Evolutionary conservation across 495 filamentous ascomycete species (phyloP).

Genomic region (Aspergillus wentii): DNA sequence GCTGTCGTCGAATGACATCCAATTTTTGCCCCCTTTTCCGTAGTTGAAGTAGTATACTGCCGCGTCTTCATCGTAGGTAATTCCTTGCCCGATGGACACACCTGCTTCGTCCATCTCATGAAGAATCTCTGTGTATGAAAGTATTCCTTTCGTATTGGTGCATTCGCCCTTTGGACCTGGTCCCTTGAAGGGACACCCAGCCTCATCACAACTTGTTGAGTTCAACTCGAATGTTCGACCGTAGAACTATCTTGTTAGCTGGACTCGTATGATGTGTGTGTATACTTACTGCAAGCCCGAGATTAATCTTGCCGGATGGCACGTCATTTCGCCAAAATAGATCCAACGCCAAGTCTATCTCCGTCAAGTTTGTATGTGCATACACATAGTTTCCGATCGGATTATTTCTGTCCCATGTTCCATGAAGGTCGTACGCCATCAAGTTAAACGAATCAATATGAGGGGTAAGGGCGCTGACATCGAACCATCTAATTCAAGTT

Average conservation of each 20-base stretch:
- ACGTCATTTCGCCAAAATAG: conserved; percentile 51
- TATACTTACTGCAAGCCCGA: conserved; percentile 48
- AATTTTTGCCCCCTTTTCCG: conserved; percentile 30
- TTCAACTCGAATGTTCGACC: conserved; percentile 33
- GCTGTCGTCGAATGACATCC: conserved; percentile 34
- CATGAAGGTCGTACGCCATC: conserved; percentile 46
- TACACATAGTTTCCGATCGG: conserved; percentile 22
- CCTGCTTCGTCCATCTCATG: neutral
- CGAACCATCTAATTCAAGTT: no score
- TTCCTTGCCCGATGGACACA: no score
- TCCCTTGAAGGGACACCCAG: conserved; percentile 22
- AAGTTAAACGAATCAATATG: conserved; percentile 49
- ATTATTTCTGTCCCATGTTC: conserved; percentile 16
- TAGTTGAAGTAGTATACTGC: conserved; percentile 33
- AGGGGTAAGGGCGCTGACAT: conserved; percentile 25
- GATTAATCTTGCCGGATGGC: conserved; percentile 26
- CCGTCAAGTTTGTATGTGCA: conserved; percentile 53
- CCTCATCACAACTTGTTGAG: conserved; percentile 18
- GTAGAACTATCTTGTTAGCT: no score
- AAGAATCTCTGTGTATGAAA: conserved; percentile 13
- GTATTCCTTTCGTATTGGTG: conserved; percentile 21
- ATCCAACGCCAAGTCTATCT: conserved; percentile 43
- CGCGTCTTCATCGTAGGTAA: conserved; percentile 8
- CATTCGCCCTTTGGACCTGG: conserved; percentile 23
- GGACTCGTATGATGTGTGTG: no score